These are phyloP conservation scores for Colletotrichum zoysiae DNA, from an alignment of 2,329 filamentous ascomycete genomes.

Conservation along the genomic window DNA sequence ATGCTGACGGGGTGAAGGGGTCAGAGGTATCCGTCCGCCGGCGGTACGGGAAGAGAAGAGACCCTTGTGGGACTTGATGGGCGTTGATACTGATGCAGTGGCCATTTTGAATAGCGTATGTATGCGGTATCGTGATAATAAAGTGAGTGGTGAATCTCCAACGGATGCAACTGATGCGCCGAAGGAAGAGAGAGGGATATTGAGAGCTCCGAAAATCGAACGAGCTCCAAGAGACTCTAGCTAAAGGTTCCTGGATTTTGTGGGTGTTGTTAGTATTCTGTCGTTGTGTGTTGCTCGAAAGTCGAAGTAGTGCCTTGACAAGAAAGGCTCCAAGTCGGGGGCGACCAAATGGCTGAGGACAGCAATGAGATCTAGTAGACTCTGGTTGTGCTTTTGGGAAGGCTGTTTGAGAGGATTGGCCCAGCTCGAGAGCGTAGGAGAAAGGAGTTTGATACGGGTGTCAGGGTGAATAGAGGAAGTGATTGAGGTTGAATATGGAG, in stretches of 20 bases:
- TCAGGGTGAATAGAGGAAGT: conserved; percentile 40
- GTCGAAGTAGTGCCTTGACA: conserved; percentile 59
- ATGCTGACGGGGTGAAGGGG: conserved; percentile 84
- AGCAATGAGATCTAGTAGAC: conserved; percentile 64
- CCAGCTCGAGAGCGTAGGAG: conserved; percentile 44
- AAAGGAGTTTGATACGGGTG: conserved; percentile 27
- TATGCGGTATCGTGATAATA: conserved; percentile 52
- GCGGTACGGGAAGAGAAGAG: conserved; percentile 93
- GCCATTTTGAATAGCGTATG: conserved; percentile 75
- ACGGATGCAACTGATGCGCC: conserved; percentile 63
- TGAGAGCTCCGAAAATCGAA: conserved; percentile 59
- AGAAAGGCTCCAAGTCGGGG: conserved; percentile 59
- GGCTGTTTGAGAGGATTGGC: conserved; percentile 44
- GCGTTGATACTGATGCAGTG: conserved; percentile 83
- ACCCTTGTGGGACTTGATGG: conserved; percentile 93
- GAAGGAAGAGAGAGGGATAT: conserved; percentile 52
- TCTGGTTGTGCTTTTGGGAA: conserved; percentile 51
- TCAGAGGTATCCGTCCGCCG: conserved; percentile 93
- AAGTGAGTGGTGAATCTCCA: conserved; percentile 53
- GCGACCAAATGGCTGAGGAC: conserved; percentile 60
- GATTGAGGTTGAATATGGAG: conserved; percentile 46
- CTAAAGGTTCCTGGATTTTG: conserved; percentile 67
- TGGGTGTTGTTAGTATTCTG: conserved; percentile 58
- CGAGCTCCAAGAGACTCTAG: conserved; percentile 71
- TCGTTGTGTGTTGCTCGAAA: conserved; percentile 61